phyloP scores from a whole-genome alignment of 164 flowering plant species.

The Annona squamosa region DNA sequence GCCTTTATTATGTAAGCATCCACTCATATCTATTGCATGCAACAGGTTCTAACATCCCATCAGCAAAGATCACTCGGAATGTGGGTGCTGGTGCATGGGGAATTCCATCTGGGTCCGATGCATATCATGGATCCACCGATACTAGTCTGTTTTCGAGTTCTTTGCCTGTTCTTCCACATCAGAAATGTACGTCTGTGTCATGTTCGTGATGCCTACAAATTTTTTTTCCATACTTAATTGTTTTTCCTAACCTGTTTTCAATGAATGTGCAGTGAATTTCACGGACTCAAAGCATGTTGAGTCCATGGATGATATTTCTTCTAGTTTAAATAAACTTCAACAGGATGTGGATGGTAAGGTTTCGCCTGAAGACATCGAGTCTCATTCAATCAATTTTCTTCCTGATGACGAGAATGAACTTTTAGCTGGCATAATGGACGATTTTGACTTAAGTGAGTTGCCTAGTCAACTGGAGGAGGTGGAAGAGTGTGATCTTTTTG shows the following conservation, averaged over 20 bases:
- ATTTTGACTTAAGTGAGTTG: slow-evolving; percentile 69
- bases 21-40: slow-evolving; percentile 2
- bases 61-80: slow-evolving; percentile 19
- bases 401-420: slow-evolving; percentile 96
- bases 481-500: slow-evolving; percentile 87
- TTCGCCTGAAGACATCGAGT: slow-evolving; percentile 36
- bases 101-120: slow-evolving; percentile 29
- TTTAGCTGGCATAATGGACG: slow-evolving; percentile 83
- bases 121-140: slow-evolving; percentile 54
- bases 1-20: neutral
- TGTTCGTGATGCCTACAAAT: neutral
- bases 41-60: slow-evolving; percentile 34
- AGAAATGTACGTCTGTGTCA: slow-evolving; percentile 45
- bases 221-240: neutral
- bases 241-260: neutral
- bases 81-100: slow-evolving; percentile 42
- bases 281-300: slow-evolving; percentile 24
- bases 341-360: slow-evolving; percentile 35
- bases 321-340: slow-evolving; percentile 31
- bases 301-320: slow-evolving; percentile 40
- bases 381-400: slow-evolving; percentile 43
- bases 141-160: slow-evolving; percentile 84
- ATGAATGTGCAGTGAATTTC: slow-evolving; percentile 48
- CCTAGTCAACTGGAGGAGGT: slow-evolving; percentile 68
- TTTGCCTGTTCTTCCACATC: slow-evolving; percentile 83